Evolutionary conservation across 441 rosid species (phyloP), one percentile per base, ranked within the genome.

Genomic region (Melastoma candidum): DNA sequence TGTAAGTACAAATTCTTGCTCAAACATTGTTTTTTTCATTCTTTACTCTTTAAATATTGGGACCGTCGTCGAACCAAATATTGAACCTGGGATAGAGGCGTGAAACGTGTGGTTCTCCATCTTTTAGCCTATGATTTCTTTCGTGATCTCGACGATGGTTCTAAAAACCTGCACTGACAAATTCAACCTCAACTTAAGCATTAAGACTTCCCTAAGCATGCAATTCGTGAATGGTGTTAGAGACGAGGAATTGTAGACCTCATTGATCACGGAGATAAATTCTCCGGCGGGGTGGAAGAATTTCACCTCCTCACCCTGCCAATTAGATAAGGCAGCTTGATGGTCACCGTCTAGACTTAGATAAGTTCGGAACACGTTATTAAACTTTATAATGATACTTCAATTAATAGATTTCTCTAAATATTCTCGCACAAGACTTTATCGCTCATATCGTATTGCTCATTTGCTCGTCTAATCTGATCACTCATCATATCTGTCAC

Each of bases 41-140:
- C 22, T 17, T 17, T 17, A 17, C 22, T 17, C 22, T 17, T 17
- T 17, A 17, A 17, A 17, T 17, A 17, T 17, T 0, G 22, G 1
- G 22, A 17, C 22, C 22, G 22, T 17, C 22, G 22, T 17, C 7
- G 36, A 29, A 29, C 36, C 36, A 29, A 29, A 68, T 89, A 93
- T 75, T 93, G 99, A 53, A 93, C 93, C 22, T 17, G 22, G 22
- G 22, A 17, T 17, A 76, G 95, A 80, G 63, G 78, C 61, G 49
- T 97, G 89, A 72, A 93, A 93, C 74, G 89, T 89, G 77, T 93
- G 95, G 67, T 93, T 76, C 74, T 93, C 99, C 59, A 89, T 88
- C 62, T 75, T 86, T 58, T 87, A 74, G 49, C 99, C 97, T 74
- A 78, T 72, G 36, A 89, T 83, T 26, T 63, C 70, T 61, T 73